Evolutionary conservation across 2,329 filamentous ascomycete species (phyloP), one percentile per base, ranked within the genome.

Genomic region (Venturia nashicola): DNA sequence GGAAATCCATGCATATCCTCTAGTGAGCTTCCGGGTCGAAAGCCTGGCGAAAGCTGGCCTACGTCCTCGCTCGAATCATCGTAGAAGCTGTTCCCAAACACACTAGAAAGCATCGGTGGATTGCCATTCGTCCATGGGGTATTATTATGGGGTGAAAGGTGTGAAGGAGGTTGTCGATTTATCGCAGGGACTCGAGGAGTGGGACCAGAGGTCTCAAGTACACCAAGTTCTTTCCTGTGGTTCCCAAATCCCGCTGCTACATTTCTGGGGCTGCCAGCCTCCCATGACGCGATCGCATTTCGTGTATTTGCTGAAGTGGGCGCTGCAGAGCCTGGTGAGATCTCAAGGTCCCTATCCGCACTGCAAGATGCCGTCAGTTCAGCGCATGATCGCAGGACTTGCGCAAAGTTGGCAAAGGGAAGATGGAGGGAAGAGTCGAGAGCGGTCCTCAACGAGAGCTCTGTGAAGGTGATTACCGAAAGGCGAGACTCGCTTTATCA

Each of bases 51-150:
- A 62, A 90, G 77, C 69, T 90, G 90, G 18, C 75, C 70, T 16
- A 88, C 71, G 71, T 86, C 87, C 70, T 92, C 89, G 77, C 82
- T 87, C 42, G 87, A 90, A 71, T 91, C 86, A 73, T 91, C 85
- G 76, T 85, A 88, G 75, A 91, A 91, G 73, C 80, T 88, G 16
- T 51, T 51, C 59, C 73, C 71, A 65, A 77, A 80, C 51, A 79
- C 74, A 65, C 74, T 77, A 48, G 75, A 74, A 23, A 77, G 73
- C 73, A 79, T 77, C 54, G 70, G 70, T 40, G 71, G 70, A 43
- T 68, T 69, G 55, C 74, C 73, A 69, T 75, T 76, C 67, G 39
- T 86, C 83, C 68, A 82, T 77, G 68, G 83, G 76, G 71, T 83
- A 84, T 65, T 80, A 76, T 65, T 79, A 77, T 44, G 79, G 77